A percentile compares a stretch with the other conserved stretches of the same genome.
phyloP scores from a whole-genome alignment of 495 filamentous ascomycete genomes.

The Hypoxylon fragiforme region DNA sequence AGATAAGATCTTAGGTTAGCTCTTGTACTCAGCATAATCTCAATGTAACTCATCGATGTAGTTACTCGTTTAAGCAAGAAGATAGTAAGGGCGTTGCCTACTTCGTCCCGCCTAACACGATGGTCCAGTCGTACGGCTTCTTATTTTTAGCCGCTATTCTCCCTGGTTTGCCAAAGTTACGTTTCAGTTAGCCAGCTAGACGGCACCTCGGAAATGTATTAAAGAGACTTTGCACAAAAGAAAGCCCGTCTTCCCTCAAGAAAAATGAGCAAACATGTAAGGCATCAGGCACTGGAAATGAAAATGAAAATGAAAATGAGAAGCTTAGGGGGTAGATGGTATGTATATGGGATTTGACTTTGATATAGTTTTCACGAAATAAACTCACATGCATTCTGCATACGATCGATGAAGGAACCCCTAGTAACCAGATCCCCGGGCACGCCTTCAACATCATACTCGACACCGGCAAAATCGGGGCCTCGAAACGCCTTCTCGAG shows the following conservation, averaged over 20 bases:
- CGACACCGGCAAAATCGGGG: constrained; percentile 29
- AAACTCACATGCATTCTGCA: constrained; percentile 49
- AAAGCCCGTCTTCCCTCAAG: too few relatives aligned
- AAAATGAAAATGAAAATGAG: too few relatives aligned
- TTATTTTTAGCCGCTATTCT: neutral
- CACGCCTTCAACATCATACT: constrained; percentile 47
- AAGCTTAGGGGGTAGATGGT: too few relatives aligned
- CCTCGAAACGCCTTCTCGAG: constrained; percentile 47
- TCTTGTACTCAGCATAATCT: too few relatives aligned
- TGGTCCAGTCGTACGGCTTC: constrained; percentile 47
- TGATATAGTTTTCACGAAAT: too few relatives aligned
- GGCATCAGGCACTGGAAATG: too few relatives aligned
- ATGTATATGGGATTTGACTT: too few relatives aligned
- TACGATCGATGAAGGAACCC: constrained; percentile 50
- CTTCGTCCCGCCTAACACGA: constrained; percentile 64
- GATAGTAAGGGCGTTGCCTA: constrained; percentile 26
- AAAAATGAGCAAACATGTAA: too few relatives aligned
- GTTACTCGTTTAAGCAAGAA: too few relatives aligned
- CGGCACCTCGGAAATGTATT: too few relatives aligned
- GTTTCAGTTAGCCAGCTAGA: neutral
- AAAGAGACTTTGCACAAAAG: neutral
- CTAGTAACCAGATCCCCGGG: constrained; percentile 55
- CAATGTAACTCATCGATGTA: neutral
- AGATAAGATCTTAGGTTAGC: neutral
- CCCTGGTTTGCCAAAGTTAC: constrained; percentile 9